Evolutionary conservation across 2,329 filamentous ascomycete genomes (phyloP), one percentile per base, ranked within the genome.

Genomic region (Pseudofabraea citricarpa): DNA sequence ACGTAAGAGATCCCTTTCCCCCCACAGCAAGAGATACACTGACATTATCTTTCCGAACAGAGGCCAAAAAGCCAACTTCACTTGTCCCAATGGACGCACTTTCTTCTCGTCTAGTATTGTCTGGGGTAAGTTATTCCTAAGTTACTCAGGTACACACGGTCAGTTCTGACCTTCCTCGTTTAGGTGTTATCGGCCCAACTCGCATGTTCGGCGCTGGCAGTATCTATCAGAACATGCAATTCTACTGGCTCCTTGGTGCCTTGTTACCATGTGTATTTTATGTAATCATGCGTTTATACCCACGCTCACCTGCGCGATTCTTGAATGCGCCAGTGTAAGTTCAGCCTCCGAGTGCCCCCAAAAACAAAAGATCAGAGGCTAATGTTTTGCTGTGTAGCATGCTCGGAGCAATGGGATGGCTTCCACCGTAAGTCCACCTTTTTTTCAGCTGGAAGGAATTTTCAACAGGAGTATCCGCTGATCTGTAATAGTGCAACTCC

Each of bases 201-300:
- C 75, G 78, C 52, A 78, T 84, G 60, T 84, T 83, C 64, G 79
- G 75, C 1, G 75, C 76, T 0, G 77, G 77, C 3, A 73, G 78
- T 48, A 73, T 84, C 51, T 85, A 85, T 67, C 68, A 73, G 0
- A 68, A 69, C 1, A 68, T 88, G 26, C 77, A 84, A 59, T 86
- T 73, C 70, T 87, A 85, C 66, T 87, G 79, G 77, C 73, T 87
- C 23, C 72, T 83, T 15, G 83, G 84, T 9, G 27, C 39, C 2
- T 10, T 44, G 9, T 23, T 41, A 6, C 83, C 83, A 6, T 57
- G 86, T 20, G 49, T 77, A 9, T 79, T 85, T 48, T 88, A 70
- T 53, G 27, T 69, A 15, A 31, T 64, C 7, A 35, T 81, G 5
- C 75, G 82, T 32, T 65, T 70, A 40, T 86, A 74, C 59, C 82